Conservation (phyloP, 2,329 filamentous ascomycete genomes). For the Ophiostoma angusticollis region DNA sequence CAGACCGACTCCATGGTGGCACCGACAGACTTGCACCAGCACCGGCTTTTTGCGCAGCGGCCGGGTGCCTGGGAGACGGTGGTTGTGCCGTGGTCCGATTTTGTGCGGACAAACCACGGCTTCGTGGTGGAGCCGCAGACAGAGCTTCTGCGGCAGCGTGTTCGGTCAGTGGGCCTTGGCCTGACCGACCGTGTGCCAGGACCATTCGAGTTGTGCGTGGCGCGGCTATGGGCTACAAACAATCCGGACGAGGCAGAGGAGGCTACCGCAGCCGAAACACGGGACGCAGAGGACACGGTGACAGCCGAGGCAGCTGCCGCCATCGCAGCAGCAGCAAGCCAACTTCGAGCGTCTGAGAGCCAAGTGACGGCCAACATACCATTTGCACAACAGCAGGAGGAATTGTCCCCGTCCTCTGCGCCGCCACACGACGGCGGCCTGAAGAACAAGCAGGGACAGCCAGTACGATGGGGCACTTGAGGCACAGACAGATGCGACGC, state of each 20-base stretch:
- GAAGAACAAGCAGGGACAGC: conserved; percentile 7
- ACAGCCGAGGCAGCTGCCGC: not conserved
- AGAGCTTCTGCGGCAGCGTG: conserved; percentile 74
- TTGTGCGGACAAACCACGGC: conserved; percentile 89
- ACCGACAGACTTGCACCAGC: conserved; percentile 91
- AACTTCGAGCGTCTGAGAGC: not conserved
- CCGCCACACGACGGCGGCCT: not conserved
- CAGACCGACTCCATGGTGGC: conserved; percentile 82
- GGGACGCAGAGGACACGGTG: not conserved
- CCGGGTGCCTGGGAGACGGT: conserved; percentile 91
- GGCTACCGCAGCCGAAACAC: conserved; percentile 13
- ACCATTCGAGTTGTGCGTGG: conserved; percentile 75
- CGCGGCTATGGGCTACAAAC: conserved; percentile 86
- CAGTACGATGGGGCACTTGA: not conserved
- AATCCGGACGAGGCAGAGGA: conserved; percentile 27
- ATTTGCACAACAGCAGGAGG: not conserved
- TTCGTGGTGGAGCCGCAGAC: conserved; percentile 86
- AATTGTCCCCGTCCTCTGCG: no score
- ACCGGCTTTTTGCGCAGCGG: conserved; percentile 66
- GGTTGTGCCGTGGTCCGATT: conserved; percentile 80
- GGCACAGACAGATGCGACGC: no score
- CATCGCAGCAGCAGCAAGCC: not conserved
- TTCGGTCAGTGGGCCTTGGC: conserved; percentile 75
- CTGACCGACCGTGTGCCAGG: conserved; percentile 82
- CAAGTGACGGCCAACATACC: not conserved